Percentiles rank a stretch among this genome's conserved stretches.
phyloP scores from a whole-genome alignment of 805 yeast species.

The Hanseniaspora thailandica region DNA sequence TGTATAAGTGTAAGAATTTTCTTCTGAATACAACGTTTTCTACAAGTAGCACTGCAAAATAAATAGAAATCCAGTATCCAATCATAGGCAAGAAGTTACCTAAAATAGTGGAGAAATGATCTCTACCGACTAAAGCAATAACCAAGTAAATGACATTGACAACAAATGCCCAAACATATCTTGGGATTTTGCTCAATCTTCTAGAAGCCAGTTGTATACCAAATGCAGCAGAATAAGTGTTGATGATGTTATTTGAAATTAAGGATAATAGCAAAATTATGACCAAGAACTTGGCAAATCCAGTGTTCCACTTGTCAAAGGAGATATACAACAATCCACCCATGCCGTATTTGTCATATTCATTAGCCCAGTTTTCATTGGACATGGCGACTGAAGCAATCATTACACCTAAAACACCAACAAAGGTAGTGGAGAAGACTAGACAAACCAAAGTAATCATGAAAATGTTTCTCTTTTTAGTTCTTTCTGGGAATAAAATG shows the following conservation, averaged over 20 bases:
- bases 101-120: conserved; percentile 58
- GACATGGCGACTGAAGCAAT: conserved; percentile 54
- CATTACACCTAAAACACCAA: conserved; percentile 62
- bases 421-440: conserved; percentile 60
- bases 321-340: conserved; percentile 65
- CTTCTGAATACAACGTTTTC: conserved; percentile 63
- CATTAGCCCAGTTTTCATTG: conserved; percentile 44
- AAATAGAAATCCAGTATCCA: conserved; percentile 83
- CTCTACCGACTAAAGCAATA: conserved; percentile 63
- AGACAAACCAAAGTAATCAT: conserved; percentile 54
- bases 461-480: conserved; percentile 46
- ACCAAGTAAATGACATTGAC: conserved; percentile 54
- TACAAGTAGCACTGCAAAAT: conserved; percentile 55
- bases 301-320: conserved; percentile 59
- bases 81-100: conserved; percentile 82
- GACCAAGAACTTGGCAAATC: conserved; percentile 64
- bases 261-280: conserved; percentile 60
- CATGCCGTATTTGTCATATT: conserved; percentile 49
- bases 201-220: conserved; percentile 56
- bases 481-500: conserved; percentile 63
- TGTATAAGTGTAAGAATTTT: conserved; percentile 33
- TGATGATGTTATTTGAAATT: conserved; percentile 70
- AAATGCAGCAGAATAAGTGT: conserved; percentile 71
- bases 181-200: conserved; percentile 49
- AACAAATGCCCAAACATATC: conserved; percentile 63